Evolutionary conservation across 1,284 basidiomycete genomes (phyloP).

Genomic region (Ustilago crameri): DNA sequence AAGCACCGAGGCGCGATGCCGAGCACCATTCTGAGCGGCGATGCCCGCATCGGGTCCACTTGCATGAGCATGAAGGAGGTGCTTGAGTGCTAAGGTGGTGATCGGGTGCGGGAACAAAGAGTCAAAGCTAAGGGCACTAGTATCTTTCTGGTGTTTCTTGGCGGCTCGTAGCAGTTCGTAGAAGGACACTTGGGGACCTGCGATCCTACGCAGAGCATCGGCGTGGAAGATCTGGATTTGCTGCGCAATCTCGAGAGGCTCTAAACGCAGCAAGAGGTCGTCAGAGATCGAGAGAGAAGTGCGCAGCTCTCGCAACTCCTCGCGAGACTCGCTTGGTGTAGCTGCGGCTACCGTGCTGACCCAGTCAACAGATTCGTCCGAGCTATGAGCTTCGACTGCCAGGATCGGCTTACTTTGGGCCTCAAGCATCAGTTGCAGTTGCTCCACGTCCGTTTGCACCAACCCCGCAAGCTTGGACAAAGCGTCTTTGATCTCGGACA

Average conservation of each 20-base stretch:
- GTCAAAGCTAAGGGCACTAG: constrained; percentile 59
- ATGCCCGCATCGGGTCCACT: constrained; percentile 19
- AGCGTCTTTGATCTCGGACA: background rate
- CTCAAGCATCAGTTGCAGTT: constrained; percentile 9
- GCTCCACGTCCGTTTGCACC: constrained; percentile 7
- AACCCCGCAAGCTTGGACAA: constrained; percentile 10
- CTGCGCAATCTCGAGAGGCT: constrained; percentile 62
- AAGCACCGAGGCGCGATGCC: constrained; percentile 58
- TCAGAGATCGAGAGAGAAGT: constrained; percentile 37
- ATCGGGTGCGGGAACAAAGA: constrained; percentile 59
- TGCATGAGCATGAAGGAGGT: constrained; percentile 44
- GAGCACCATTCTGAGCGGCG: constrained; percentile 32
- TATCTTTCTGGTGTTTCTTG: constrained; percentile 6
- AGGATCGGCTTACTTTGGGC: constrained; percentile 6
- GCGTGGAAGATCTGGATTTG: constrained; percentile 65
- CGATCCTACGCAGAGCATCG: constrained; percentile 34
- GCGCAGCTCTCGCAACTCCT: constrained; percentile 29
- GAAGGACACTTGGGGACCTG: constrained; percentile 25
- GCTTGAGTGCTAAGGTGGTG: constrained; percentile 56
- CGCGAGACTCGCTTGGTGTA: constrained; percentile 10
- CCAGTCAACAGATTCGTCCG: constrained; percentile 27
- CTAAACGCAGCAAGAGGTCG: constrained; percentile 50
- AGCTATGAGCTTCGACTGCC: background rate
- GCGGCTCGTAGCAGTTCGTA: constrained; percentile 25
- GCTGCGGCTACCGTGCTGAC: constrained; percentile 23